A percentile compares a stretch with the other conserved stretches of the same genome.
These are phyloP conservation scores for Pichia gijzeniarum DNA, from an alignment of 805 yeast species.

Conservation along the genomic window DNA sequence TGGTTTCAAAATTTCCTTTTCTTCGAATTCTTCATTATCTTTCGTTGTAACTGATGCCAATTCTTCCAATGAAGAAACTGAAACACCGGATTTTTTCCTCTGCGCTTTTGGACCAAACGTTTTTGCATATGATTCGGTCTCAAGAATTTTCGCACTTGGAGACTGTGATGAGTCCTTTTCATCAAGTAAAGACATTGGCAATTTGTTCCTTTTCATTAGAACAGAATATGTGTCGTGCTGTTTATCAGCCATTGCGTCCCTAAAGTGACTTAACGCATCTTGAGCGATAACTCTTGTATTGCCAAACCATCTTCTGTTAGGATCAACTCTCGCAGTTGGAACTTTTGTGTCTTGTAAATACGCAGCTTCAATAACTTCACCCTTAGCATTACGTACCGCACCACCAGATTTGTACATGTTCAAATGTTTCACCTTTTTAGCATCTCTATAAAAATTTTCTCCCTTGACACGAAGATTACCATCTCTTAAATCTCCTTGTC, in stretches of 20 bases:
- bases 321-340: constrained; percentile 91
- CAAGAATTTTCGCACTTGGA: constrained; percentile 74
- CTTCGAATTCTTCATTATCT: constrained; percentile 58
- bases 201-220: constrained; percentile 76
- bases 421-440: constrained; percentile 81
- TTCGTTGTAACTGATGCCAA: constrained; percentile 52
- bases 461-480: constrained; percentile 94
- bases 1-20: constrained; percentile 67
- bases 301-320: constrained; percentile 96
- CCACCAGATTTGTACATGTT: constrained; percentile 92
- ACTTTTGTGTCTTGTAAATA: constrained; percentile 78
- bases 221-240: constrained; percentile 81
- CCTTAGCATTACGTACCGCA: constrained; percentile 79
- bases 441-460: constrained; percentile 93
- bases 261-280: constrained; percentile 88
- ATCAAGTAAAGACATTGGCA: constrained; percentile 92
- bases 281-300: constrained; percentile 96
- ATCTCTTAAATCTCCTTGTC: constrained; percentile 76
- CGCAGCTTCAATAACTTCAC: constrained; percentile 85
- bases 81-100: constrained; percentile 78
- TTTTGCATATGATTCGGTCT: constrained; percentile 74
- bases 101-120: constrained; percentile 95
- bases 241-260: constrained; percentile 88
- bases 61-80: constrained; percentile 75
- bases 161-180: constrained; percentile 74